Evolutionary conservation across 2,329 filamentous ascomycete species (phyloP).

Genomic region (Fusarium torreyae): DNA sequence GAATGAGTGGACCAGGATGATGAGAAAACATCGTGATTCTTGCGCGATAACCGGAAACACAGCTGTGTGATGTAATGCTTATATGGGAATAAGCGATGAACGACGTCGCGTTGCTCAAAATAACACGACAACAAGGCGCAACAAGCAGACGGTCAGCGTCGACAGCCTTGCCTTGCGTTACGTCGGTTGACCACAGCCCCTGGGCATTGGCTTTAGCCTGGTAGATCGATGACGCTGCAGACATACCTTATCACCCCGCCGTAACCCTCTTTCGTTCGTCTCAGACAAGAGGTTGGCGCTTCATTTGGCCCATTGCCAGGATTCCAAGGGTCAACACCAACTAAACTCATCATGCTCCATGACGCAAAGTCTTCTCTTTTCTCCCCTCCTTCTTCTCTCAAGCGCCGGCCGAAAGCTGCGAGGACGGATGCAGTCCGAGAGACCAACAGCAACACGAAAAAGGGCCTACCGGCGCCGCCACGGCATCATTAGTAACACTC

Average conservation of each 20-base stretch:
- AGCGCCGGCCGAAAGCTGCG: constrained; percentile 33
- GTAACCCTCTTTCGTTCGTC: constrained; percentile 23
- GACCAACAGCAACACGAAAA: constrained; percentile 27
- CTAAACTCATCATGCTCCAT: constrained; percentile 39
- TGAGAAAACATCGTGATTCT: constrained; percentile 7
- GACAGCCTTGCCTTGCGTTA: constrained; percentile 24
- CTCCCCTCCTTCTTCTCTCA: constrained; percentile 12
- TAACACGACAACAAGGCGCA: constrained; percentile 20
- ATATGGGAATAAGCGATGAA: constrained; percentile 7
- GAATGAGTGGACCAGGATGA: constrained; percentile 13
- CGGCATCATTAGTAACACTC: constrained; percentile 43
- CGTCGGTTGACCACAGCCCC: neutral
- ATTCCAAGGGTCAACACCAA: constrained; percentile 44
- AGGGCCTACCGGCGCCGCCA: constrained; percentile 35
- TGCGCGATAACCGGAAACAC: constrained; percentile 7
- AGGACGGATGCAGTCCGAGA: constrained; percentile 28
- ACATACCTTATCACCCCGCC: constrained; percentile 36
- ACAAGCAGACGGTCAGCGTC: neutral
- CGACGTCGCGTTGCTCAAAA: constrained; percentile 9
- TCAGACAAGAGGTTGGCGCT: constrained; percentile 13
- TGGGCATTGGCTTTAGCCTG: constrained; percentile 18
- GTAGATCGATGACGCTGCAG: constrained; percentile 40
- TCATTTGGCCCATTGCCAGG: constrained; percentile 29
- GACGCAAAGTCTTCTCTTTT: constrained; percentile 41
- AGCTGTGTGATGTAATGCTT: constrained; percentile 36